phyloP scores from a whole-genome alignment of 108 stramenopile genomes.

The Nitzschia putrida region DNA sequence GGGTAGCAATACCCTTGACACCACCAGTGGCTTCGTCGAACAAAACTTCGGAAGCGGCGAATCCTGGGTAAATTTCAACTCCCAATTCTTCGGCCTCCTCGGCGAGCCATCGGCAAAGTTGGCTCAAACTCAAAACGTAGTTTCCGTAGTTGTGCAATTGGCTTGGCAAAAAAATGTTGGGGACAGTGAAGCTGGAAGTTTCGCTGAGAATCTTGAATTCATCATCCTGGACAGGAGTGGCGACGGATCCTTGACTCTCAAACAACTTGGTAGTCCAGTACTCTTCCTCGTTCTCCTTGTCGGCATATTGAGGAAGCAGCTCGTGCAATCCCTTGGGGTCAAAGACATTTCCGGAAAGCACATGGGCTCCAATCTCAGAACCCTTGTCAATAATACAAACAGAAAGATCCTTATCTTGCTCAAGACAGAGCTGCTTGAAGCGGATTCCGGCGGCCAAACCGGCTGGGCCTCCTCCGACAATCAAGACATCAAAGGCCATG shows the following conservation, averaged over 20 bases:
- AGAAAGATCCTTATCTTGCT: constrained; percentile 83
- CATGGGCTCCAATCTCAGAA: constrained; percentile 96
- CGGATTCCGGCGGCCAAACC: constrained; percentile 95
- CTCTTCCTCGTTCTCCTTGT: constrained; percentile 44
- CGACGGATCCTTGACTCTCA: constrained; percentile 59
- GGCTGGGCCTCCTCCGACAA: constrained; percentile 91
- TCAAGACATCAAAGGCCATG: constrained; percentile 90
- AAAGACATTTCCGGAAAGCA: constrained; percentile 98
- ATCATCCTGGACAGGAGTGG: constrained; percentile 90
- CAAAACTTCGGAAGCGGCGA: constrained; percentile 94
- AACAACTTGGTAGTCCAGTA: constrained; percentile 70
- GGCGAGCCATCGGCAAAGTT: constrained; percentile 94
- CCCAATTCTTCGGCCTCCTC: constrained; percentile 94
- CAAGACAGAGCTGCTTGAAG: constrained; percentile 92
- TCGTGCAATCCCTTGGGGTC: constrained; percentile 96
- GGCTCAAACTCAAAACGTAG: constrained; percentile 90
- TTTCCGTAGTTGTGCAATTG: constrained; percentile 97
- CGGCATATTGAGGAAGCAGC: constrained; percentile 84
- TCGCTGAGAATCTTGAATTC: constrained; percentile 83
- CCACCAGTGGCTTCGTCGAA: constrained; percentile 47
- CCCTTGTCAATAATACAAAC: constrained; percentile 98
- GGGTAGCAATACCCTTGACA: constrained; percentile 93
- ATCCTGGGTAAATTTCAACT: constrained; percentile 98
- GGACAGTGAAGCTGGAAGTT: constrained; percentile 55
- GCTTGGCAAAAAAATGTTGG: constrained; percentile 77